phyloP scores from a whole-genome alignment of 305 asterid genomes.

The Solanum hybrid region DNA sequence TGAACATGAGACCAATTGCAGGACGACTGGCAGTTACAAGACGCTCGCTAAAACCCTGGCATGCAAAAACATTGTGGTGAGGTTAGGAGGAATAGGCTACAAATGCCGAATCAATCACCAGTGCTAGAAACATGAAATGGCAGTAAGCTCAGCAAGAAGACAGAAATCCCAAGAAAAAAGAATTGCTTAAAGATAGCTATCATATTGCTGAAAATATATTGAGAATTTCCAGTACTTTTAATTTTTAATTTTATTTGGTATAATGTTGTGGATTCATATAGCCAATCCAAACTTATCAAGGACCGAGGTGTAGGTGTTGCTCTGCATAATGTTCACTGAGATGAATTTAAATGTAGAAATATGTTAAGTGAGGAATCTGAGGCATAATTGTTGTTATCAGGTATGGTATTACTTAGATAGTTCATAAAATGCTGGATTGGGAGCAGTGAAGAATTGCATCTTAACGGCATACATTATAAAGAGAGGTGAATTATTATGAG shows the following conservation, averaged over 20 bases:
- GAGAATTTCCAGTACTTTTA: background rate
- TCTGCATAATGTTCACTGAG: background rate
- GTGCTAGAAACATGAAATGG: background rate
- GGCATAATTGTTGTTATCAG: background rate
- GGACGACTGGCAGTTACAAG: constrained; percentile 85
- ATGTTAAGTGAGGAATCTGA: background rate
- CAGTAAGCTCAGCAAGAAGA: background rate
- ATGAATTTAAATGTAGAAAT: background rate
- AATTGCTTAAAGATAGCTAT: background rate
- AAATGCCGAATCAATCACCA: background rate
- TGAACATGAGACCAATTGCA: constrained; percentile 82
- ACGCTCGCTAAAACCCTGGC: constrained; percentile 87
- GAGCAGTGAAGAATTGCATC: background rate
- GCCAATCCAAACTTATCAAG: background rate
- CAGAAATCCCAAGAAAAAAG: background rate
- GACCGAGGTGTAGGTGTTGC: background rate
- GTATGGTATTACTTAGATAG: background rate
- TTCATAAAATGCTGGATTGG: background rate
- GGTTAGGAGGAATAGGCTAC: background rate
- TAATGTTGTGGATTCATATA: background rate
- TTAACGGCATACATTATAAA: background rate
- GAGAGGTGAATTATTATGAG: background rate
- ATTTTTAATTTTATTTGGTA: background rate
- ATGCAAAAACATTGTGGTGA: constrained; percentile 13
- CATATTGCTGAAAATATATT: background rate